Evolutionary conservation across 2,329 filamentous ascomycete genomes (phyloP), one percentile per base, ranked within the genome.

Genomic region (Tolypocladium tropicale): DNA sequence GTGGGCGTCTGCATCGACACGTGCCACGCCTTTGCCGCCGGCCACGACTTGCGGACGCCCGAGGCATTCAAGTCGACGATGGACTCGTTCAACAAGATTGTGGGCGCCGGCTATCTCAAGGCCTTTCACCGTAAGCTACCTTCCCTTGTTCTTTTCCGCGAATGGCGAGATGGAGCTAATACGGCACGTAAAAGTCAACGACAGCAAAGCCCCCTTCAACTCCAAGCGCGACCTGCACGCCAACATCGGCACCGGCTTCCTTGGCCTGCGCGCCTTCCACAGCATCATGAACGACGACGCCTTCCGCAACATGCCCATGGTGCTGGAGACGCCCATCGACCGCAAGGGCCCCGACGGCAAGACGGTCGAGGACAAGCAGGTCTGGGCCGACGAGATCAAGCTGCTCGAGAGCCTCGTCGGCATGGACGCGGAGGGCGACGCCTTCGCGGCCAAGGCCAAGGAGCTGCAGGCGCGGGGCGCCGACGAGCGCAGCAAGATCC

Each of bases 1-100:
- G 86, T 99, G 2, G 94, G 93, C 50, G 91, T 99, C 21, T 99
- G 94, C 71, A 84, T 99, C 56, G 94, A 99, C 69, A 99, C 94
- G 0, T 99, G 94, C 73, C 94, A 99, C 72, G 85, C 91, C 57
- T 97, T 97, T 70, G 93, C 93, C 0, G 92, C 90, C 0, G 94
- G 94, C 6, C 94, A 97, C 69, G 94, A 99, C 69, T 73, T 99
- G 34, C 83, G 90, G 54, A 84, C 86, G 0, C 86, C 89, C 0
- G 79, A 83, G 53, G 79, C 86, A 0, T 96, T 95, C 69, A 76
- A 81, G 36, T 73, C 78, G 53, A 94, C 90, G 0, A 82, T 97
- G 70, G 70, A 80, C 36, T 78, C 86, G 34, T 96, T 99, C 63
- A 87, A 95, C 62, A 68, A 82, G 11, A 75, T 87, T 6, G 87